Evolutionary conservation across 345 rosid genomes (phyloP).

Genomic region (Chamaenerion angustifolium): DNA sequence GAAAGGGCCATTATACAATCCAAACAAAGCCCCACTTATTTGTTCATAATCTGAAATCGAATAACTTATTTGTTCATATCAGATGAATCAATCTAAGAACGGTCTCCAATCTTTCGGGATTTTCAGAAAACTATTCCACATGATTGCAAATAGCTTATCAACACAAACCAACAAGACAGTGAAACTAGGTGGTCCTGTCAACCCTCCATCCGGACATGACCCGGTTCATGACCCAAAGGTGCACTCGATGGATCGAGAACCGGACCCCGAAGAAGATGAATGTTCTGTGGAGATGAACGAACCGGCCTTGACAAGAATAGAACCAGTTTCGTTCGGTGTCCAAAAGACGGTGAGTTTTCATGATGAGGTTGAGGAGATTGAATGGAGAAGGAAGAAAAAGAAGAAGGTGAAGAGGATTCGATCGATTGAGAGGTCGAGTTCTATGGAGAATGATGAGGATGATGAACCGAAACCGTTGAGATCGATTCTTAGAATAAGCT

Average conservation of each 20-base stretch:
- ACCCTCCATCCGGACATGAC: no score
- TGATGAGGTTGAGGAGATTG: slow-evolving; percentile 30
- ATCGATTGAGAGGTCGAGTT: slow-evolving; percentile 13
- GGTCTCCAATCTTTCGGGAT: slow-evolving; percentile 13
- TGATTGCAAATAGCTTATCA: slow-evolving; percentile 15
- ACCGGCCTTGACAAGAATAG: slow-evolving; percentile 1
- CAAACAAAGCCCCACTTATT: no score
- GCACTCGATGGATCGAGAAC: no score
- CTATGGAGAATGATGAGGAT: slow-evolving; percentile 15
- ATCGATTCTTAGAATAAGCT: slow-evolving; percentile 34
- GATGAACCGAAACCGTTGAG: slow-evolving; percentile 24
- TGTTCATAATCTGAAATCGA: no score
- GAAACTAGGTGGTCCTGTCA: slow-evolving; percentile 13
- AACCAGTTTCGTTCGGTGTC: slow-evolving; percentile 10
- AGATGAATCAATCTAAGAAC: slow-evolving; percentile 23
- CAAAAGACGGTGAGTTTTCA: slow-evolving; percentile 44
- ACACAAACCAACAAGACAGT: slow-evolving; percentile 19
- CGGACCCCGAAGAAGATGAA: slow-evolving; percentile 4
- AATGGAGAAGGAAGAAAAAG: slow-evolving; percentile 14
- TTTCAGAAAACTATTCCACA: slow-evolving; percentile 28
- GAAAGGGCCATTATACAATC: slow-evolving; percentile 12
- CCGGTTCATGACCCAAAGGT: no score
- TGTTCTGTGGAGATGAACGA: slow-evolving; percentile 8
- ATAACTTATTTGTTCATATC: background rate
- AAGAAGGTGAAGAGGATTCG: slow-evolving; percentile 11